These are phyloP conservation scores for Flaveria linearis DNA, from an alignment of 129 eudicot genomes.

Conservation along the genomic window DNA sequence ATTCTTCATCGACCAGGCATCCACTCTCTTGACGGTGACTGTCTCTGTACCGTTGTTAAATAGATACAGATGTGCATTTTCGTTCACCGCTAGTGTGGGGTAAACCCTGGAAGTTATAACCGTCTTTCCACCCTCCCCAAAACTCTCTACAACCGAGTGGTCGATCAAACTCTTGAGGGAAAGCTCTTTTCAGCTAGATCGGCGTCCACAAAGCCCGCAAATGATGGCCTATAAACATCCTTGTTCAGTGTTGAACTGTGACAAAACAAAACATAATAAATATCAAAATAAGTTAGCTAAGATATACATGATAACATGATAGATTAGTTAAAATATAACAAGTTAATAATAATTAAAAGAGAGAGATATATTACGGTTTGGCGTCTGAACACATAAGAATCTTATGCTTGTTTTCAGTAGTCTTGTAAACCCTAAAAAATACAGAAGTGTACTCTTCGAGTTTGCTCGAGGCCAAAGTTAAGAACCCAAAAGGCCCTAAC, in stretches of 20 bases:
- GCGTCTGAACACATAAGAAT: constrained; percentile 51
- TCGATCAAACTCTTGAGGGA: constrained; percentile 73
- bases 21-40: constrained; percentile 37
- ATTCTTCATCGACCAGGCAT: constrained; percentile 70
- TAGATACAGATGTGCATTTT: constrained; percentile 47
- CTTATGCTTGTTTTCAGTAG: constrained; percentile 17
- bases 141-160: constrained; percentile 77
- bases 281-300: background rate
- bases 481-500: constrained; percentile 44
- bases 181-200: constrained; percentile 47
- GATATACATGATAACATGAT: background rate
- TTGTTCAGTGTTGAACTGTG: constrained; percentile 28
- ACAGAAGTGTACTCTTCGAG: constrained; percentile 38
- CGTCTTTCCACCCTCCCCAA: constrained; percentile 65
- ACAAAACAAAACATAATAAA: background rate
- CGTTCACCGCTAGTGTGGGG: constrained; percentile 50
- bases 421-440: constrained; percentile 44
- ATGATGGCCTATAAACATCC: constrained; percentile 39
- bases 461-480: constrained; percentile 38
- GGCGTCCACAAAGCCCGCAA: constrained; percentile 65
- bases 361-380: constrained; percentile 32
- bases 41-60: constrained; percentile 70
- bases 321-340: too few species aligned
- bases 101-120: constrained; percentile 72
- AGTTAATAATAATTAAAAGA: background rate